Percentiles rank a stretch among this genome's conserved stretches.
Evolutionary conservation across 169 alveolate species (phyloP).

Genomic region (Plasmodium chabaudi): DNA sequence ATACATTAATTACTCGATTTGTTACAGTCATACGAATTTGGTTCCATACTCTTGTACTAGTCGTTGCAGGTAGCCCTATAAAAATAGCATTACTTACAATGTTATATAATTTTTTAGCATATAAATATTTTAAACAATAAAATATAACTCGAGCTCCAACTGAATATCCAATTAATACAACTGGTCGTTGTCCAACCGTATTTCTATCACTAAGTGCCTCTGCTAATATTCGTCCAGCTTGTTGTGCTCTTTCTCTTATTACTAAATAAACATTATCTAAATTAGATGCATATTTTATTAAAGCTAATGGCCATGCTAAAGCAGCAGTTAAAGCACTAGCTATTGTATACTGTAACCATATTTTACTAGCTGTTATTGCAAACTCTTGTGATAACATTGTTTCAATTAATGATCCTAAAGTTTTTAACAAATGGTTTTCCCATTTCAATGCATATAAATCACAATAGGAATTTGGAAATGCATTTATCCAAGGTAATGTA

Average conservation of each 20-base stretch:
- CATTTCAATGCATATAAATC: slow-evolving; percentile 85
- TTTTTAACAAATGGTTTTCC: slow-evolving; percentile 81
- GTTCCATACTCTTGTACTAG: slow-evolving; percentile 88
- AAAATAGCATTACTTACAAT: slow-evolving; percentile 89
- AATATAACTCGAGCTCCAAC: slow-evolving; percentile 93
- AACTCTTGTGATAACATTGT: slow-evolving; percentile 82
- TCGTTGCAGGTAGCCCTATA: slow-evolving; percentile 92
- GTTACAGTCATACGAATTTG: slow-evolving; percentile 91
- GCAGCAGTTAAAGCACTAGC: slow-evolving; percentile 83
- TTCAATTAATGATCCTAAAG: slow-evolving; percentile 80
- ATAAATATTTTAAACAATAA: slow-evolving; percentile 88
- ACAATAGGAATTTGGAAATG: slow-evolving; percentile 79
- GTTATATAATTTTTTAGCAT: slow-evolving; percentile 83
- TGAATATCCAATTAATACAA: slow-evolving; percentile 92
- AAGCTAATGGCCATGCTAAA: slow-evolving; percentile 90
- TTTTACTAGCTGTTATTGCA: slow-evolving; percentile 84
- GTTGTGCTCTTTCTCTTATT: slow-evolving; percentile 90
- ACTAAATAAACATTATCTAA: slow-evolving; percentile 92
- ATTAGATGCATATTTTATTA: slow-evolving; percentile 90
- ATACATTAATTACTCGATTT: slow-evolving; percentile 91
- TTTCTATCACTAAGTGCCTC: slow-evolving; percentile 88
- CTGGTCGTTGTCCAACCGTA: slow-evolving; percentile 92
- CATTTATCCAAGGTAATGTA: slow-evolving; percentile 85
- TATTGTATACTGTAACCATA: slow-evolving; percentile 83
- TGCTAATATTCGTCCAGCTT: slow-evolving; percentile 91